Evolutionary conservation across 2,329 filamentous ascomycete species (phyloP).

Genomic region (Penicillium sp.): DNA sequence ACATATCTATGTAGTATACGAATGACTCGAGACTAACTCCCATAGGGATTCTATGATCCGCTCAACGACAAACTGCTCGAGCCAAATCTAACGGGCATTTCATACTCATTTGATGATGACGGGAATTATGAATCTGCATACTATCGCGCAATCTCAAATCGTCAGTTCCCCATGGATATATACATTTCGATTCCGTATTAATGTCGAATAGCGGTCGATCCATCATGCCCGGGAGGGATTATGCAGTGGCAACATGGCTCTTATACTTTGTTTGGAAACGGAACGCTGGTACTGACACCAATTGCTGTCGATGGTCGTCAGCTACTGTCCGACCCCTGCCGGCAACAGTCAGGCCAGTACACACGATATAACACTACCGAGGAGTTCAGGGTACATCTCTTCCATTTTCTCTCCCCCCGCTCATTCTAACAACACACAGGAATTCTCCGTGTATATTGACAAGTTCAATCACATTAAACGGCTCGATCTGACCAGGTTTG

Average conservation of each 20-base stretch:
- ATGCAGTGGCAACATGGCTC: constrained; percentile 73
- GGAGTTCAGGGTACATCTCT: constrained; percentile 53
- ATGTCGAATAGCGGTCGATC: constrained; percentile 50
- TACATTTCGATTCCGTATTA: background rate
- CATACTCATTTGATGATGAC: constrained; percentile 69
- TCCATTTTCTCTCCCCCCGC: background rate
- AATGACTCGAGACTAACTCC: constrained; percentile 10
- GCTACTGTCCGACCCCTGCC: constrained; percentile 63
- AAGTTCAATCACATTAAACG: constrained; percentile 60
- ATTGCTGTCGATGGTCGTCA: constrained; percentile 66
- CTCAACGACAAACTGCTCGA: constrained; percentile 64
- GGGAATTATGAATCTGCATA: constrained; percentile 68
- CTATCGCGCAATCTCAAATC: constrained; percentile 67
- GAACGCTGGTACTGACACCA: constrained; percentile 58
- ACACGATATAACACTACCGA: constrained; percentile 66
- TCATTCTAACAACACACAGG: constrained; percentile 26
- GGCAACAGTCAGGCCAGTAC: constrained; percentile 54
- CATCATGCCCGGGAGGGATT: constrained; percentile 61
- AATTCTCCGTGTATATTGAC: constrained; percentile 51
- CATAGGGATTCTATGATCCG: constrained; percentile 67
- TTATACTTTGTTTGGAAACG: constrained; percentile 56
- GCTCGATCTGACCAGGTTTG: constrained; percentile 62
- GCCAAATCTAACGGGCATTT: constrained; percentile 65
- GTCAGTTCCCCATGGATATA: constrained; percentile 45
- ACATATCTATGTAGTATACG: background rate